phyloP scores from a whole-genome alignment of 805 yeast genomes.

The Ogataea ramenticola region DNA sequence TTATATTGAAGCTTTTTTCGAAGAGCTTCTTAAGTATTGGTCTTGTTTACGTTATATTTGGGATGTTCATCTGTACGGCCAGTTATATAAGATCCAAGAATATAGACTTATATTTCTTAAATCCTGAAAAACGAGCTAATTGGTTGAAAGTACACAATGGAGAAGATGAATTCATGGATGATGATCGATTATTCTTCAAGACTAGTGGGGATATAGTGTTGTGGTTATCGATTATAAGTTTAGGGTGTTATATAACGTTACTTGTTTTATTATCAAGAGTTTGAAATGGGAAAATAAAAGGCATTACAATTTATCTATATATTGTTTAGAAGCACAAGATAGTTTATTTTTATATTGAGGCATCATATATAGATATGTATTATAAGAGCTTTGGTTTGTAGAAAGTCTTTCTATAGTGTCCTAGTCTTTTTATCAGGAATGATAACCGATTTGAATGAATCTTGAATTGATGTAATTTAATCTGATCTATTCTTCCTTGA shows the following conservation, averaged over 20 bases:
- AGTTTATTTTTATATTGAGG: neutral
- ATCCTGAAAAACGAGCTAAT: slow-evolving; percentile 4
- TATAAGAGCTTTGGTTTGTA: no score
- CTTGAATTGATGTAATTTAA: no score
- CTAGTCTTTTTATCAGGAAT: no score
- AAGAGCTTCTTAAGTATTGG: slow-evolving; percentile 62
- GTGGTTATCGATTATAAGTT: slow-evolving; percentile 41
- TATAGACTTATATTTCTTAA: slow-evolving; percentile 25
- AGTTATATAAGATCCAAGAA: slow-evolving; percentile 26
- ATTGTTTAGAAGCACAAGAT: neutral
- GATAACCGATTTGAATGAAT: no score
- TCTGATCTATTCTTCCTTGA: slow-evolving; percentile 64
- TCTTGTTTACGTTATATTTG: slow-evolving; percentile 56
- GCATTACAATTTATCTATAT: neutral
- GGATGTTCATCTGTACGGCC: slow-evolving; percentile 35
- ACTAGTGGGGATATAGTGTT: slow-evolving; percentile 60
- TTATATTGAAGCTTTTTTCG: slow-evolving; percentile 59
- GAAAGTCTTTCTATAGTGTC: no score
- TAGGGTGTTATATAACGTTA: slow-evolving; percentile 42
- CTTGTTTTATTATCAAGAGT: slow-evolving; percentile 42
- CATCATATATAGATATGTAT: neutral
- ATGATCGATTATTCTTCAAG: slow-evolving; percentile 35
- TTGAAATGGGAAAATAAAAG: slow-evolving; percentile 11
- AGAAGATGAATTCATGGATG: slow-evolving; percentile 26
- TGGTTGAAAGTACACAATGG: slow-evolving; percentile 9